Percentiles rank a stretch among this genome's conserved stretches.
Evolutionary conservation across 495 filamentous ascomycete genomes (phyloP).

Genomic region (Penicillium cinerascens): DNA sequence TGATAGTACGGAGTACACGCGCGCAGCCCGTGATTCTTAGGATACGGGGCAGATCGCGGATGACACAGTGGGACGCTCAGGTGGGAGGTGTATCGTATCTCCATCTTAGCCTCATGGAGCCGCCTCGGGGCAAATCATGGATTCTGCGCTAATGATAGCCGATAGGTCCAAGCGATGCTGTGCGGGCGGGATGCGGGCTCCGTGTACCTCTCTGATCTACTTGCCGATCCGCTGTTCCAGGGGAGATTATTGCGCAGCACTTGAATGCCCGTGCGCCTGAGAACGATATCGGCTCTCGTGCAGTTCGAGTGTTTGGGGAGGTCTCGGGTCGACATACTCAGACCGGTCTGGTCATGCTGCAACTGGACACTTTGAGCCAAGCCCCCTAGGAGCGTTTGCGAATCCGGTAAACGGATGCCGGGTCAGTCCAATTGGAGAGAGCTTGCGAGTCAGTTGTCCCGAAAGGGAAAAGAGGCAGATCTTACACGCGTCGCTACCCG

Average conservation of each 20-base stretch:
- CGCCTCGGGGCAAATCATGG: constrained; percentile 6
- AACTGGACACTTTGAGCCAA: too few species aligned
- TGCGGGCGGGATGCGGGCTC: constrained; percentile 6
- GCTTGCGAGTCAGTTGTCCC: background rate
- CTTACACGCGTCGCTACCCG: too few species aligned
- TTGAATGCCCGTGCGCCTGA: background rate
- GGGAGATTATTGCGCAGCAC: background rate
- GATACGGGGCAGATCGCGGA: background rate
- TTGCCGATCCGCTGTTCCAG: background rate
- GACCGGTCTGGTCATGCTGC: too few species aligned
- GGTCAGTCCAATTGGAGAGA: background rate
- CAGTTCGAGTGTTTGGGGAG: background rate
- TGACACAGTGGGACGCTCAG: background rate
- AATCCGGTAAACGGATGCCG: background rate
- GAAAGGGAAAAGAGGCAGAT: background rate
- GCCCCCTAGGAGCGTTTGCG: background rate
- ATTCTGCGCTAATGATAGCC: constrained; percentile 1
- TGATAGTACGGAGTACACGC: too few species aligned
- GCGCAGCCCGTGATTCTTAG: too few species aligned
- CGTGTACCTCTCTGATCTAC: background rate
- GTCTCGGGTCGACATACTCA: background rate
- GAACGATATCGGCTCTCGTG: background rate
- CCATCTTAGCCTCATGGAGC: constrained; percentile 8
- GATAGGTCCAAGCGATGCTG: background rate
- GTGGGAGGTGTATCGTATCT: constrained; percentile 7